A percentile compares a stretch with the other conserved stretches of the same genome.
phyloP scores from a whole-genome alignment of 2,329 filamentous ascomycete species.

The Trichoderma citrinoviride region DNA sequence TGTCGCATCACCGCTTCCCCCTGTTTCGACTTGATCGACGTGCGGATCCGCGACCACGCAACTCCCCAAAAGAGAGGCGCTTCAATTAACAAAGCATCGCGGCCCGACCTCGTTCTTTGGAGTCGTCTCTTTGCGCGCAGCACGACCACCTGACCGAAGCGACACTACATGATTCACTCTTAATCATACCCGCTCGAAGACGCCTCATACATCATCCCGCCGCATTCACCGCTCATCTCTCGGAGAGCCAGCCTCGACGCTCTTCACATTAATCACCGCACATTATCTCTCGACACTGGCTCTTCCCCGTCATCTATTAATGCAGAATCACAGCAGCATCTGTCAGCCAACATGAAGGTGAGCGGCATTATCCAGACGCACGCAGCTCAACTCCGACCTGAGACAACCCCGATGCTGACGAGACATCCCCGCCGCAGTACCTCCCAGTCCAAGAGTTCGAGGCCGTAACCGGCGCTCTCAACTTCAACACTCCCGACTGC shows the following conservation, averaged over 20 bases:
- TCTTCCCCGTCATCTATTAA: not conserved
- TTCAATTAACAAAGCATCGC: not conserved
- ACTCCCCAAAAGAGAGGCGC: not conserved
- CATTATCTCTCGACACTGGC: not conserved
- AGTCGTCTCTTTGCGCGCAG: not conserved
- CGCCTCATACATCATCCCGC: too few species aligned
- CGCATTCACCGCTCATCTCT: not conserved
- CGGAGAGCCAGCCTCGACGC: not conserved
- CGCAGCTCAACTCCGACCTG: not conserved
- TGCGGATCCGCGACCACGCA: conserved; percentile 12
- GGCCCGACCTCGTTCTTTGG: conserved; percentile 19
- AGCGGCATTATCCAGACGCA: conserved; percentile 20
- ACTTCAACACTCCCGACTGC: conserved; percentile 91
- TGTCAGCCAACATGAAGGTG: conserved; percentile 40
- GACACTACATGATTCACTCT: not conserved
- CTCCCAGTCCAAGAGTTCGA: conserved; percentile 89
- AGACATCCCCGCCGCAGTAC: conserved; percentile 57
- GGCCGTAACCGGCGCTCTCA: conserved; percentile 85
- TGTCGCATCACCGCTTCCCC: not conserved
- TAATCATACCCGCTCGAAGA: not conserved
- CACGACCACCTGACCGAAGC: not conserved
- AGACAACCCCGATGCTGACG: conserved; percentile 25
- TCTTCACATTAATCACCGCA: not conserved
- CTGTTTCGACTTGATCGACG: not conserved
- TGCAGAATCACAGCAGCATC: not conserved